Conservation (phyloP, 78 protist genomes). For the Tieghemostelium lacteum region DNA sequence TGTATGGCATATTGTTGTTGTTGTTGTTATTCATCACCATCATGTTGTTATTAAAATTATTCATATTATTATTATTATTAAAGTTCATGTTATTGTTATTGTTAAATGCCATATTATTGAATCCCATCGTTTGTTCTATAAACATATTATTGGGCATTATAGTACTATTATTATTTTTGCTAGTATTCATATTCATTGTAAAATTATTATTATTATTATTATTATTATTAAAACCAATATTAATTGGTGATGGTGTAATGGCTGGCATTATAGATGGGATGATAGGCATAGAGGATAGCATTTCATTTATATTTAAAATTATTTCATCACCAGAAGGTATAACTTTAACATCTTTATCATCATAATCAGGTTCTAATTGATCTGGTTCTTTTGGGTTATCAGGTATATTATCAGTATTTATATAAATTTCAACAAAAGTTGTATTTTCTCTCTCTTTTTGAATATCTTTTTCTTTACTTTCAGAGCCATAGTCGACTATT, state of each 20-base stretch:
- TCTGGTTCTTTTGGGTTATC: constrained; percentile 55
- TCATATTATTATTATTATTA: constrained; percentile 3
- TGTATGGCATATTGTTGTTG: not conserved
- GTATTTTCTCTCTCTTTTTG: constrained; percentile 53
- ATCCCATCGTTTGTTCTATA: not conserved
- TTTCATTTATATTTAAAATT: constrained; percentile 16
- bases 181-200: not conserved
- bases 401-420: constrained; percentile 20
- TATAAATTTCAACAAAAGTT: constrained; percentile 23
- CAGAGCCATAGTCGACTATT: constrained; percentile 9
- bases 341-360: constrained; percentile 23
- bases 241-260: not conserved
- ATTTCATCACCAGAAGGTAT: constrained; percentile 37
- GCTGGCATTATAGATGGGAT: not conserved
- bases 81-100: constrained; percentile 1
- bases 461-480: constrained; percentile 9
- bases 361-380: constrained; percentile 17
- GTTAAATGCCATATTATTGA: not conserved
- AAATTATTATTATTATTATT: not conserved
- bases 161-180: not conserved
- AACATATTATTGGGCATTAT: not conserved
- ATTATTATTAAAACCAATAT: not conserved
- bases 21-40: not conserved
- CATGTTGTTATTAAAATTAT: not conserved
- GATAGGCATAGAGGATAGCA: not conserved